Evolutionary conservation across 2,329 filamentous ascomycete genomes (phyloP).

Genomic region (Colletotrichum viniferum): DNA sequence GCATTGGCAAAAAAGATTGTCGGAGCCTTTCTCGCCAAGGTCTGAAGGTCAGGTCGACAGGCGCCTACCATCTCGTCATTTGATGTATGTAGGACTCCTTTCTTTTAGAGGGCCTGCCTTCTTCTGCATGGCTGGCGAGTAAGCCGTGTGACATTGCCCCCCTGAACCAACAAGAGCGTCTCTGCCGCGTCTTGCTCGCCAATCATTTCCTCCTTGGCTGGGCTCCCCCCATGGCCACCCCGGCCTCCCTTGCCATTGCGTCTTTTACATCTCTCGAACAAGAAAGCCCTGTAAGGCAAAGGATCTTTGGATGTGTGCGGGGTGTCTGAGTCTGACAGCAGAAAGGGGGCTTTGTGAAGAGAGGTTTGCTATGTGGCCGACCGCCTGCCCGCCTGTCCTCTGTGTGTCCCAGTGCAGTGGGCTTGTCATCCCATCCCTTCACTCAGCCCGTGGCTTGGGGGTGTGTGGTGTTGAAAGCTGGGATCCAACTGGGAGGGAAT

Average conservation of each 20-base stretch:
- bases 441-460: slow-evolving; percentile 14
- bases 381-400: not conserved
- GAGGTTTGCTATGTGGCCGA: not conserved
- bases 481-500: not conserved
- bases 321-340: not conserved
- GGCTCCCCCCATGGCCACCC: not conserved
- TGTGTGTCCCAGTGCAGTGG: not conserved
- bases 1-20: not conserved
- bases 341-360: not conserved
- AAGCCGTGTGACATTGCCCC: not conserved
- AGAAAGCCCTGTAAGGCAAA: not conserved
- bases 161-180: not conserved
- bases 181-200: not conserved
- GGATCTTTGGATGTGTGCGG: not conserved
- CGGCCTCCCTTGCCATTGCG: not conserved
- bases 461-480: not conserved
- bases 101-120: not conserved
- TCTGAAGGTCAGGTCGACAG: not conserved
- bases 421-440: slow-evolving; percentile 7
- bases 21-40: not conserved
- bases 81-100: not conserved
- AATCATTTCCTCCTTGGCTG: not conserved
- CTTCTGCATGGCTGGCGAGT: not conserved
- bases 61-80: not conserved
- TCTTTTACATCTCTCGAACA: not conserved